Evolutionary conservation across 2,329 filamentous ascomycete species (phyloP).

Genomic region (Colletotrichum gloeosporioides): DNA sequence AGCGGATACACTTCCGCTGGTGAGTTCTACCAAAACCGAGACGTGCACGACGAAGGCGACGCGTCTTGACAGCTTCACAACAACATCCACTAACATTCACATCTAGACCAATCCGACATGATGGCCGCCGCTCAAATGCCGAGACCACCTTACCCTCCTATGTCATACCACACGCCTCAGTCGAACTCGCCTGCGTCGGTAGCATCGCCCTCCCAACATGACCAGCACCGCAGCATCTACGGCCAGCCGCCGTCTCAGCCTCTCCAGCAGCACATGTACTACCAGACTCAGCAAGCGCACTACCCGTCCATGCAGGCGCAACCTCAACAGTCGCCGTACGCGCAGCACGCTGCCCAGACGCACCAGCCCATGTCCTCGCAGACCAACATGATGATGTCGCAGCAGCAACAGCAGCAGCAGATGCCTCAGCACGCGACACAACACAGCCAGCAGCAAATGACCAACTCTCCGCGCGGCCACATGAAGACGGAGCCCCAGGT

Average conservation of each 20-base stretch:
- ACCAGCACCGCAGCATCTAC: conserved; percentile 89
- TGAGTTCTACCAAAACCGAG: conserved; percentile 50
- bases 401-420: conserved; percentile 35
- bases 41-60: conserved; percentile 1
- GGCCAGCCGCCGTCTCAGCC: conserved; percentile 80
- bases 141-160: conserved; percentile 83
- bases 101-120: conserved; percentile 65
- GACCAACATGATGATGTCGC: conserved; percentile 71
- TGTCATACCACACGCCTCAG: conserved; percentile 90
- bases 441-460: conserved; percentile 60
- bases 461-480: conserved; percentile 61
- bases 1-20: conserved; percentile 88
- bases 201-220: conserved; percentile 85
- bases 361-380: conserved; percentile 68
- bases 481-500: conserved; percentile 69
- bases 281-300: conserved; percentile 62
- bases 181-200: conserved; percentile 95
- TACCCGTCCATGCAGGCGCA: conserved; percentile 73
- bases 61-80: conserved; percentile 13
- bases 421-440: conserved; percentile 53
- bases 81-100: conserved; percentile 10
- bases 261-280: conserved; percentile 83
- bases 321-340: conserved; percentile 63
- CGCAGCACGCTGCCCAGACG: conserved; percentile 58
- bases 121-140: conserved; percentile 74